Evolutionary conservation across 257 asterid species (phyloP), one percentile per base, ranked within the genome.

Genomic region (Nicotiana obtusifolia): DNA sequence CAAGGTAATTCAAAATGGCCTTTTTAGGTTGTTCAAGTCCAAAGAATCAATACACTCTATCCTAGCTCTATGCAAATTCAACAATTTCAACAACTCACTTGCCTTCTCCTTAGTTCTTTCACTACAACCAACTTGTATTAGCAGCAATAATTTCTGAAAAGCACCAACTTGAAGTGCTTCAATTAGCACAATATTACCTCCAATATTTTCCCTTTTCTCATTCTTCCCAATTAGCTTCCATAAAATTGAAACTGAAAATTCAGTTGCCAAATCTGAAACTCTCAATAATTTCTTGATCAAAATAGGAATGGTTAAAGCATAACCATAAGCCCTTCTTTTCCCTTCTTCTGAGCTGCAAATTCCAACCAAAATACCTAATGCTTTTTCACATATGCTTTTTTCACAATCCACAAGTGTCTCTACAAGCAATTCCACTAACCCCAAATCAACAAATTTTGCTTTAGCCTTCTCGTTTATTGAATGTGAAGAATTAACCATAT

Each of bases 271-370:
- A 28, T 83, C 89, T 26, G 95, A 91, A 78, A 91, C 88, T 0
- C 92, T 77, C 60, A 89, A 66, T 7, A 91, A 16, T 81, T 91
- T 91, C 93, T 91, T 91, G 82, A 90, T 89, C 80, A 91, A 9
- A 28, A 89, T 59, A 26, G 95, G 92, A 14, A 84, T 59, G 0
- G 89, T 82, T 6, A 91, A 81, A 33, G 86, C 92, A 80, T 86
- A 83, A 5, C 53, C 84, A 33, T 62, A 64, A 4, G 80, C 92
- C 81, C 76, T 89, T 64, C 67, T 86, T 26, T 76, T 85, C 37
- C 87, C 95, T 71, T 85, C 85, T 3, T 19, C 81, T 4, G 41
- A 57, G 14, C 87, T 82, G 85, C 92, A 90, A 53, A 91, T 81
- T 68, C 85, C 89, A 15, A 86, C 85, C 84, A 91, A 56, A 82